phyloP scores from a whole-genome alignment of 2,329 filamentous ascomycete genomes.

The Arthrobotrys megalospora region DNA sequence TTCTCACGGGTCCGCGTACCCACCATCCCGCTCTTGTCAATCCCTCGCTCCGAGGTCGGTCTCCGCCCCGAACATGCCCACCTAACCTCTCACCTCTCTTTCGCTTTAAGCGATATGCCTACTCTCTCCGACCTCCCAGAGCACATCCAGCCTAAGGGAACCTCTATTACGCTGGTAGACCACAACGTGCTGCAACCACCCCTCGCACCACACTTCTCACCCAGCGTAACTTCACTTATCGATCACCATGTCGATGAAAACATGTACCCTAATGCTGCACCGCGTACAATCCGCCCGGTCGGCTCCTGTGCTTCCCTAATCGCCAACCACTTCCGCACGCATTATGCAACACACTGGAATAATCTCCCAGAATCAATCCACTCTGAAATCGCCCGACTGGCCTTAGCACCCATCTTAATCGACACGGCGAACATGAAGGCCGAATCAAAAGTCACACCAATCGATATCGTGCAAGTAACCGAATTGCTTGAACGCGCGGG shows the following conservation, averaged over 20 bases:
- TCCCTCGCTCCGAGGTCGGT: conserved; percentile 77
- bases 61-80: conserved; percentile 81
- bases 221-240: conserved; percentile 76
- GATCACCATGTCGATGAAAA: conserved; percentile 85
- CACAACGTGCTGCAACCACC: conserved; percentile 76
- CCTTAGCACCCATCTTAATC: conserved; percentile 79
- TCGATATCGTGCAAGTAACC: conserved; percentile 70
- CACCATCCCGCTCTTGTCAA: conserved; percentile 83
- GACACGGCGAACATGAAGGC: conserved; percentile 77
- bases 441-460: conserved; percentile 75
- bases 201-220: conserved; percentile 67
- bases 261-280: conserved; percentile 66
- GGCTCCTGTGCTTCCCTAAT: conserved; percentile 83
- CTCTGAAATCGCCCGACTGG: conserved; percentile 76
- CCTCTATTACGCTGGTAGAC: conserved; percentile 74
- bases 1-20: conserved; percentile 67
- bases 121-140: conserved; percentile 74
- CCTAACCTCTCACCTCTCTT: conserved; percentile 73
- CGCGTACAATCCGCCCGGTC: conserved; percentile 76
- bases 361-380: conserved; percentile 64
- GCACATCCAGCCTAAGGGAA: conserved; percentile 71
- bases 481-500: conserved; percentile 62
- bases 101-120: conserved; percentile 76
- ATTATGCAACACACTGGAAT: conserved; percentile 69
- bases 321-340: conserved; percentile 72